These are phyloP conservation scores for Fistulifera pelliculosa DNA, from an alignment of 108 stramenopile species.

Conservation along the genomic window DNA sequence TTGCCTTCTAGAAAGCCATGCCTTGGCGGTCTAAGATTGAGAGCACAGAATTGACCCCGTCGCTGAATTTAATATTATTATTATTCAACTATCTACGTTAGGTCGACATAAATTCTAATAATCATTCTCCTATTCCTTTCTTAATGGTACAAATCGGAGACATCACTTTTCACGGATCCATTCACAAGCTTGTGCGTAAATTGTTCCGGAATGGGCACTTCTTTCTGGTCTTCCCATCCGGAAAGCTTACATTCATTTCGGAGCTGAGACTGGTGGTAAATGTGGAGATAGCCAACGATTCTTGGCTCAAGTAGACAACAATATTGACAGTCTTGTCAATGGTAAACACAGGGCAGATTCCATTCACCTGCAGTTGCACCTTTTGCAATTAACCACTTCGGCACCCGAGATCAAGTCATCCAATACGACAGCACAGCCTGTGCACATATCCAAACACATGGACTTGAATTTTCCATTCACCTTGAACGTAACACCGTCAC, in stretches of 20 bases:
- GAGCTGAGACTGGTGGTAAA: constrained; percentile 87
- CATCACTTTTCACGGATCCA: constrained; percentile 58
- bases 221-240: constrained; percentile 87
- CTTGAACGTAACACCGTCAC: constrained; percentile 82
- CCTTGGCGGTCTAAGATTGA: too few relatives aligned
- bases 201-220: constrained; percentile 97
- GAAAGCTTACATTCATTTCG: constrained; percentile 95
- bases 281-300: constrained; percentile 45
- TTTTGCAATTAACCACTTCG: constrained; percentile 93
- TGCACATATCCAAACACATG: constrained; percentile 82
- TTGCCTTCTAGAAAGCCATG: too few relatives aligned
- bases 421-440: constrained; percentile 74
- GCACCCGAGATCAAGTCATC: constrained; percentile 82
- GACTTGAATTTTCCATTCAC: constrained; percentile 92
- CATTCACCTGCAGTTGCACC: constrained; percentile 75
- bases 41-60: too few relatives aligned
- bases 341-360: constrained; percentile 81
- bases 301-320: constrained; percentile 76
- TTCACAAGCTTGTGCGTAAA: constrained; percentile 75
- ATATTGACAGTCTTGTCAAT: constrained; percentile 98
- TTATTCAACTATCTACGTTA: too few relatives aligned
- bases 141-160: constrained; percentile 88
- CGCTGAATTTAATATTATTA: too few relatives aligned
- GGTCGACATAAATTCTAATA: too few relatives aligned
- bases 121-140: not conserved